A percentile compares a stretch with the other conserved stretches of the same genome.
Conservation (phyloP, 2,329 filamentous ascomycete species). For the Cladosporium sp. region DNA sequence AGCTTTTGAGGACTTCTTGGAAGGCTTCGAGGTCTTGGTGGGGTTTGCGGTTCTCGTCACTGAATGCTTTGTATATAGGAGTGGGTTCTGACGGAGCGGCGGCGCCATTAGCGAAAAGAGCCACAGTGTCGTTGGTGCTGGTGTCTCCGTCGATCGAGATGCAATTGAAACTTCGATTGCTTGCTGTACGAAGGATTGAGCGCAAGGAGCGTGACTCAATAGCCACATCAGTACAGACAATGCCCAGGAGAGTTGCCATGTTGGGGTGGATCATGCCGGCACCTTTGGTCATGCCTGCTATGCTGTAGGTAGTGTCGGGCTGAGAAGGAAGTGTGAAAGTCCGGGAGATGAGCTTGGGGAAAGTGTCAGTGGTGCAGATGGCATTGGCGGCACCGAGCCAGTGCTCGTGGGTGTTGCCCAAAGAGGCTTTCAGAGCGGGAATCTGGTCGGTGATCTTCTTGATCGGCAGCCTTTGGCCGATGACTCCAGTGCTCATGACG, state of each 20-base stretch:
- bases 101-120: slow-evolving; percentile 91
- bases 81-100: slow-evolving; percentile 47
- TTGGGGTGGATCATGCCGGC: slow-evolving; percentile 99
- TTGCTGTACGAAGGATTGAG: slow-evolving; percentile 69
- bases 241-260: slow-evolving; percentile 92
- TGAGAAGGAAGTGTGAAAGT: slow-evolving; percentile 83
- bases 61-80: background rate
- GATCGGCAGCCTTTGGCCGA: slow-evolving; percentile 90
- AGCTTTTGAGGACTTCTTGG: slow-evolving; percentile 68
- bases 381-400: slow-evolving; percentile 86
- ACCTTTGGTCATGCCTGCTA: slow-evolving; percentile 95
- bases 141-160: slow-evolving; percentile 98
- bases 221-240: slow-evolving; percentile 88
- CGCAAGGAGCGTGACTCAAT: slow-evolving; percentile 68
- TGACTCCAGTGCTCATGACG: slow-evolving; percentile 98
- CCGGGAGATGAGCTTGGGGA: slow-evolving; percentile 88
- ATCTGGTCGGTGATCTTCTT: slow-evolving; percentile 84
- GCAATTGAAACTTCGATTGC: slow-evolving; percentile 87
- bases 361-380: slow-evolving; percentile 98
- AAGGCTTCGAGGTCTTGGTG: slow-evolving; percentile 66
- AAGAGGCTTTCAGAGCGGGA: slow-evolving; percentile 68
- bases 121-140: slow-evolving; percentile 94
- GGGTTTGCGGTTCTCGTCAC: slow-evolving; percentile 47
- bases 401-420: slow-evolving; percentile 75
- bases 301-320: slow-evolving; percentile 71